Percentiles rank a stretch among this genome's conserved stretches.
Evolutionary conservation across 768 basidiomycete genomes (phyloP).

Genomic region (Amanita fuliginea): DNA sequence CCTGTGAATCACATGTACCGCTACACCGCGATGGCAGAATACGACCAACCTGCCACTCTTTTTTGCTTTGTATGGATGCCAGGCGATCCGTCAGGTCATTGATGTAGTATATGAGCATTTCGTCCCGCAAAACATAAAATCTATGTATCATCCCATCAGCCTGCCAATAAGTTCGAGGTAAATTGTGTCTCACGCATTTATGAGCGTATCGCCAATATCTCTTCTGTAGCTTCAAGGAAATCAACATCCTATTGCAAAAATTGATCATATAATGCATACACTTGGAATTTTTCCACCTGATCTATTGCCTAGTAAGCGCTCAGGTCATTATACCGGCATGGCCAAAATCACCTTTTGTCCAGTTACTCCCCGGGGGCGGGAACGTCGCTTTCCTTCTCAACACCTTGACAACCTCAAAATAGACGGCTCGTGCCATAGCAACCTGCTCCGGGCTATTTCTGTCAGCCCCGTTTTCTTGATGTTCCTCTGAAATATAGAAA

Average conservation of each 20-base stretch:
- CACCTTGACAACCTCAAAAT: conserved; percentile 64
- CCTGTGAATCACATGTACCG: conserved; percentile 27
- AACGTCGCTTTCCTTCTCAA: conserved; percentile 68
- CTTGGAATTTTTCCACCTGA: conserved; percentile 68
- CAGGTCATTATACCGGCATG: neutral
- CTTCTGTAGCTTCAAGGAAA: conserved; percentile 54
- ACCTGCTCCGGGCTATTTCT: conserved; percentile 24
- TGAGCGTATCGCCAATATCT: conserved; percentile 79
- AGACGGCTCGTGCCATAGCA: conserved; percentile 62
- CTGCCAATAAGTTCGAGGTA: neutral
- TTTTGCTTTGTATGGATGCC: conserved; percentile 25
- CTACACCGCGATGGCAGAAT: neutral
- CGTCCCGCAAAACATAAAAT: conserved; percentile 78
- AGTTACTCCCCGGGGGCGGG: conserved; percentile 42
- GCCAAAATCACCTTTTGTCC: conserved; percentile 55
- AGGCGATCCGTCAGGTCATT: conserved; percentile 50
- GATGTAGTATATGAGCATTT: conserved; percentile 68
- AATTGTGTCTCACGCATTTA: conserved; percentile 60
- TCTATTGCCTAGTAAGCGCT: conserved; percentile 31
- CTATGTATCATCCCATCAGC: conserved; percentile 22
- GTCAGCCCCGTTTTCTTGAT: conserved; percentile 12
- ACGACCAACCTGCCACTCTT: conserved; percentile 63
- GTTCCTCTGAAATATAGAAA: conserved; percentile 27
- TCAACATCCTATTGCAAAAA: neutral
- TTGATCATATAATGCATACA: conserved; percentile 32